Base-by-base conservation (phyloP, 306 rosid species). In the Citrullus mucosospermus region DNA sequence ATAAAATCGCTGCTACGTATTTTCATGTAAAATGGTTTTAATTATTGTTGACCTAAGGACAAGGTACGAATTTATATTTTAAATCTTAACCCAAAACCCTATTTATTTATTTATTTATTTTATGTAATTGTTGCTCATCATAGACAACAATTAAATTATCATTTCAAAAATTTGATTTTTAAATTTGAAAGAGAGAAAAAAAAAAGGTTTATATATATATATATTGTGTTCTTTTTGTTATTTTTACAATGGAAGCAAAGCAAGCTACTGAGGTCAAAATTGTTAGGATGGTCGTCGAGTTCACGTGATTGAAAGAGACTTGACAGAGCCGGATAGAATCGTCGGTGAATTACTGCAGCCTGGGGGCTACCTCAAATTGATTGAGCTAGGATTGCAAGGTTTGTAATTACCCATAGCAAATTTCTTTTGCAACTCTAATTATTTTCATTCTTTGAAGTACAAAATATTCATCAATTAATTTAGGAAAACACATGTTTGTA, bases 291-390 rank as follows among this genome's bases (percentile, higher is more conserved):
- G 97, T 53, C 98, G 93, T 53, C 87, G 82, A 38, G 95, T 94
- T 53, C 97, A 82, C 76, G 91, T 94, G 72, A 90, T 94, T 20
- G 98, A 94, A 90, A 85, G 98, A 81, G 98, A 94, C 81, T 73
- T 94, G 82, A 84, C 72, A 48, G 98, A 90, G 86, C 98, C 96
- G 30, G 97, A 90, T 84, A 87, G 96, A 80, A 94, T 92, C 81
- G 98, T 92, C 69, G 98, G 98, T 32, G 98, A 94, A 85, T 79
- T 94, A 80, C 80, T 94, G 51, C 97, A 94, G 77, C 97, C 98
- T 73, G 98, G 96, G 30, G 97, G 98, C 69, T 90, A 94, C 85
- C 97, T 94, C 81, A 94, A 92, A 79, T 80, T 94, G 61, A 87
- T 94, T 77, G 98, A 94, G 83, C 86, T 94, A 61, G 97, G 98